Evolutionary conservation across 306 rosid species (phyloP).

Genomic region (Vigna angularis): DNA sequence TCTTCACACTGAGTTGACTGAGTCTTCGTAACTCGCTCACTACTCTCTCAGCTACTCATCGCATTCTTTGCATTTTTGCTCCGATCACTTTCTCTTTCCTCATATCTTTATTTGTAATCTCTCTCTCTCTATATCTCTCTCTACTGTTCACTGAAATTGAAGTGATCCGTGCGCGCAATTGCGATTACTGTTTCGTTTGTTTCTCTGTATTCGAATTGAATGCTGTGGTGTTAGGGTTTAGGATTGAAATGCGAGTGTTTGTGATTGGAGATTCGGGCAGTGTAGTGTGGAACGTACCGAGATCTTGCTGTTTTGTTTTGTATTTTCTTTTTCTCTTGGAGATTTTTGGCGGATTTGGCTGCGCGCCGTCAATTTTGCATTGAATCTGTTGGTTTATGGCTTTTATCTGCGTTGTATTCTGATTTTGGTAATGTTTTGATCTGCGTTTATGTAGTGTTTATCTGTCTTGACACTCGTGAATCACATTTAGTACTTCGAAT

Average conservation of each 20-base stretch:
- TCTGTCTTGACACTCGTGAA: constrained; percentile 14
- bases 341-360: constrained; percentile 14
- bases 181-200: neutral
- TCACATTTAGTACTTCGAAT: constrained; percentile 11
- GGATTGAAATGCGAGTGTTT: constrained; percentile 24
- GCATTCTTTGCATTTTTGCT: constrained; percentile 39
- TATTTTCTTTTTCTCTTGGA: neutral
- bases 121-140: neutral
- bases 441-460: constrained; percentile 29
- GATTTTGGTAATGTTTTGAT: constrained; percentile 38
- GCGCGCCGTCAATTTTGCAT: constrained; percentile 32
- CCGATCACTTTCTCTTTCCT: constrained; percentile 6
- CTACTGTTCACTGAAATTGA: constrained; percentile 16
- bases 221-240: neutral
- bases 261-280: constrained; percentile 27
- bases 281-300: constrained; percentile 41
- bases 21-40: constrained; percentile 43
- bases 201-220: neutral
- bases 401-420: neutral
- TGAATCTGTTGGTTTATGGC: constrained; percentile 33
- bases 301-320: constrained; percentile 59
- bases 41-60: constrained; percentile 33
- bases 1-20: constrained; percentile 53
- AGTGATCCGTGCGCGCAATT: constrained; percentile 38
- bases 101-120: constrained; percentile 35